Base-by-base conservation (phyloP, 441 rosid genomes). In the Syzygium malaccense region DNA sequence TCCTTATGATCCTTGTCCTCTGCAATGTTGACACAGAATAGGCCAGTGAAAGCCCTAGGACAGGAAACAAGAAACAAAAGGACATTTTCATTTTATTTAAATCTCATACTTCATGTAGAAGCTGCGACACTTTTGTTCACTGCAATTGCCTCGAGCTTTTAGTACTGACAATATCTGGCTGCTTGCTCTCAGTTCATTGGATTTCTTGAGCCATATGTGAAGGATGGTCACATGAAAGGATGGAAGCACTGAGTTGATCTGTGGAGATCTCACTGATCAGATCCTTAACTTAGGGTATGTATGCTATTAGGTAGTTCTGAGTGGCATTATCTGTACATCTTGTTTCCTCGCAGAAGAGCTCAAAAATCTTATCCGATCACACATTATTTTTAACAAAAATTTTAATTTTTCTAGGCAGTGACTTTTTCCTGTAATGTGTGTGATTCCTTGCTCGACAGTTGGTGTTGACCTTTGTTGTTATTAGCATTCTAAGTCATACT, bases 141-240 rank as follows among this genome's bases (percentile, higher is more conserved):
- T 3, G 5, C 83, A 45, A 13, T 75, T 13, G 53, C 83, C 51
- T 23, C n/a, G 83, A 23, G 86, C 45, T 85, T 85, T 85, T 18
- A 17, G 15, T 53, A n/a, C 86, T 17, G 60, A 55, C 60, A n/a
- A 14, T 17, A 37, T 75, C 83, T 75, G n/a, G 83, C 53, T 75
- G 83, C n/a, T 23, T 87, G 53, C 55, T 90, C 93, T 92, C 94
- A 97, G 99, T 94, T 97, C 91, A 93, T 96, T 87, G 97, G 98
- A 85, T 96, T 97, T 93, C 95, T 97, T 83, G 96, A 97, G 92
- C 98, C 98, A 86, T 95, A 95, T 89, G 92, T 58, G 91, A 93
- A 92, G 84, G 97, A 95, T 92, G 98, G 96, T 87, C 94, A 91
- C 92, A 85, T 93, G 68, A 94, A 91, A 93, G 93, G 95, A 86